Percentiles rank a stretch among this genome's conserved stretches.
These are phyloP conservation scores for Phyllosticta ampelicida DNA, from an alignment of 2,329 filamentous ascomycete genomes.

Conservation along the genomic window DNA sequence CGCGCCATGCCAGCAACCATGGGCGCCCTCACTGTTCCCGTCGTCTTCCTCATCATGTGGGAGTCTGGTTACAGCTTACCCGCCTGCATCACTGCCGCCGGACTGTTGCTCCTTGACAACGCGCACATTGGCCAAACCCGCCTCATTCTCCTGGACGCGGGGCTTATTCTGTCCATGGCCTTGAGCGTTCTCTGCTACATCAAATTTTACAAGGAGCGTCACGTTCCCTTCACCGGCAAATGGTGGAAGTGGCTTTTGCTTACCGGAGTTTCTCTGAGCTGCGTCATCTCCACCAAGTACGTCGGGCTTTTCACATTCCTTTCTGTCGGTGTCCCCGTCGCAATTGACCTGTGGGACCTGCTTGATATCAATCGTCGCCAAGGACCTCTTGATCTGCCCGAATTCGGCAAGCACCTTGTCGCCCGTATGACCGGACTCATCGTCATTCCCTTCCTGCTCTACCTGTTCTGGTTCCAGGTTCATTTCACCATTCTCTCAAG, in stretches of 20 bases:
- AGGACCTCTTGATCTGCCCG: slow-evolving; percentile 65
- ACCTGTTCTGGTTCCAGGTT: slow-evolving; percentile 99
- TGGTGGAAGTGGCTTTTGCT: slow-evolving; percentile 99
- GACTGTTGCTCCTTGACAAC: slow-evolving; percentile 88
- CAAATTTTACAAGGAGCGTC: slow-evolving; percentile 93
- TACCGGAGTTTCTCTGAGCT: slow-evolving; percentile 88
- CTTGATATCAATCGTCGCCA: slow-evolving; percentile 77
- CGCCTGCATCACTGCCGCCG: slow-evolving; percentile 76
- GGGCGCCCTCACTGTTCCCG: slow-evolving; percentile 86
- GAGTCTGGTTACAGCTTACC: slow-evolving; percentile 96
- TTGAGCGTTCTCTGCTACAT: slow-evolving; percentile 89
- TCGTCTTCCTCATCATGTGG: slow-evolving; percentile 98
- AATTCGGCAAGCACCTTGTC: slow-evolving; percentile 81
- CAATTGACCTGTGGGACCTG: slow-evolving; percentile 91
- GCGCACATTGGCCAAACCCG: slow-evolving; percentile 95
- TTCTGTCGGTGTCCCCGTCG: slow-evolving; percentile 86
- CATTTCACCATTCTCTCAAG: slow-evolving; percentile 83
- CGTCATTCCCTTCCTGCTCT: slow-evolving; percentile 89
- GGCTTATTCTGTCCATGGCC: slow-evolving; percentile 90
- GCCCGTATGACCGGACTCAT: slow-evolving; percentile 82
- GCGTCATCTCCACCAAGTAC: slow-evolving; percentile 97
- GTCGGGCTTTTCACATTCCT: slow-evolving; percentile 95
- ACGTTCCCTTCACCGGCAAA: slow-evolving; percentile 80
- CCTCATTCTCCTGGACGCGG: slow-evolving; percentile 88
- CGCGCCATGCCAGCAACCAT: slow-evolving; percentile 85